A percentile compares a stretch with the other conserved stretches of the same genome.
These are phyloP conservation scores for Pleurotus citrinopileatus DNA, from an alignment of 768 basidiomycete genomes.

Conservation along the genomic window DNA sequence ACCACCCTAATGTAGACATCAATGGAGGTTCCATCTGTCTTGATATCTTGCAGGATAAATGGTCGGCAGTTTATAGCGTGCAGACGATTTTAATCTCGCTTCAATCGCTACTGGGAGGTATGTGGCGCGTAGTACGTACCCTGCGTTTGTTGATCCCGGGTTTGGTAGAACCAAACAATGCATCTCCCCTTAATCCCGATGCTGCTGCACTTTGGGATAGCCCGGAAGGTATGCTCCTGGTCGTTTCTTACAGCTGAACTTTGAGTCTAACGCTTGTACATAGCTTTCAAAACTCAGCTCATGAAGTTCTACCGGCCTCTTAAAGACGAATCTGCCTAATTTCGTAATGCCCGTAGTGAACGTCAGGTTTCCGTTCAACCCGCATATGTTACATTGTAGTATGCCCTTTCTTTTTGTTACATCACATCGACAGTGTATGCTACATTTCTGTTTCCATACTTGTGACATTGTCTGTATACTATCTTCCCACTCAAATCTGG, in stretches of 20 bases:
- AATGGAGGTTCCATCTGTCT: slow-evolving; percentile 75
- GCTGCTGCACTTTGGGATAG: slow-evolving; percentile 80
- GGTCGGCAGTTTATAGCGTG: slow-evolving; percentile 92
- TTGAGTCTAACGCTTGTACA: background rate
- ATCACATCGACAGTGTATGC: background rate
- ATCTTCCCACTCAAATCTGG: background rate
- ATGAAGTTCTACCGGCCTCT: slow-evolving; percentile 69
- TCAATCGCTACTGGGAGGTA: slow-evolving; percentile 86
- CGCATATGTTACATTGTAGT: background rate
- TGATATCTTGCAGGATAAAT: slow-evolving; percentile 89
- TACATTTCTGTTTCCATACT: background rate
- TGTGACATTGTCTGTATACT: background rate
- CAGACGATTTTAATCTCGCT: slow-evolving; percentile 86
- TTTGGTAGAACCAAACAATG: slow-evolving; percentile 83
- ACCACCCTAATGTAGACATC: slow-evolving; percentile 89
- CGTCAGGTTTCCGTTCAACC: too few species aligned
- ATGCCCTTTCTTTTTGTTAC: background rate
- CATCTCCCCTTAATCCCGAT: slow-evolving; percentile 85
- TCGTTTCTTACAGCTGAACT: slow-evolving; percentile 1
- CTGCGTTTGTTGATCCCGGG: slow-evolving; percentile 6
- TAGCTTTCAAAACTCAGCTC: slow-evolving; percentile 72
- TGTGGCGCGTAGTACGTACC: slow-evolving; percentile 18
- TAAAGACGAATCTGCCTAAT: slow-evolving; percentile 31
- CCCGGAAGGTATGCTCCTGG: slow-evolving; percentile 49
- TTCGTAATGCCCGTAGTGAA: slow-evolving; percentile 12